Base-by-base conservation (phyloP, 768 basidiomycete genomes). In the Panaeolus cyanescens region DNA sequence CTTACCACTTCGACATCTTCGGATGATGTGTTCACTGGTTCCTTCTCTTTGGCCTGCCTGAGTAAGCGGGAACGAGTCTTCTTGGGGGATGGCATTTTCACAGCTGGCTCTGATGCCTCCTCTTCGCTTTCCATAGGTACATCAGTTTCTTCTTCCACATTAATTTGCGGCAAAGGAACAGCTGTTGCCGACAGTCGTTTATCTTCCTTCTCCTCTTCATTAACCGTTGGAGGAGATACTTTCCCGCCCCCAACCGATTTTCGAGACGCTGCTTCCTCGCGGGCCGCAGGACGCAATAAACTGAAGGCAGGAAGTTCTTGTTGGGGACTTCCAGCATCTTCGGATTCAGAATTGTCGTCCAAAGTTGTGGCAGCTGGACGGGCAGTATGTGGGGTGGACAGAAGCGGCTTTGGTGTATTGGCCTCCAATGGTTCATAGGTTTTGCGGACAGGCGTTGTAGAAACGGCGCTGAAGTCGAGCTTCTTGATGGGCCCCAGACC, bases 391-490 rank as follows among this genome's bases (percentile, higher is more conserved):
- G 39, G 55, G 28, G 54, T 37, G 2, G 53, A n/a, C 3, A 28
- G 19, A 30, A 17, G 4, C 15, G 45, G 45, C 15, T 50, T 50
- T 6, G 45, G 25, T 8, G 45, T 50, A n/a, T 4, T 50, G 25
- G 7, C 22, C 12, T 22, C n/a, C n/a, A n/a, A 4, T 12, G 25
- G 19, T 13, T 50, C 25, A 50, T 50, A 50, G 25, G 28, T 50
- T 28, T 50, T 50, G 22, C 22, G 36, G 1, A 32, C 56, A 20
- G 59, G 56, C 9, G 59, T 58, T 33, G 62, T 61, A 12, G 39
- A 62, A 25, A 70, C 62, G 12, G 55, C 62, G 10, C 67, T 63
- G 50, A 71, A 71, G 42, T 71, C 70, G 13, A 71, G 59, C 54
- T 68, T 71, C 58, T 65, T 69, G 5, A 64, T 33, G 12, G 31